A percentile compares a stretch with the other conserved stretches of the same genome.
These are phyloP conservation scores for Grigorovia transvaalensis DNA, from an alignment of 805 yeast species.

Conservation along the genomic window DNA sequence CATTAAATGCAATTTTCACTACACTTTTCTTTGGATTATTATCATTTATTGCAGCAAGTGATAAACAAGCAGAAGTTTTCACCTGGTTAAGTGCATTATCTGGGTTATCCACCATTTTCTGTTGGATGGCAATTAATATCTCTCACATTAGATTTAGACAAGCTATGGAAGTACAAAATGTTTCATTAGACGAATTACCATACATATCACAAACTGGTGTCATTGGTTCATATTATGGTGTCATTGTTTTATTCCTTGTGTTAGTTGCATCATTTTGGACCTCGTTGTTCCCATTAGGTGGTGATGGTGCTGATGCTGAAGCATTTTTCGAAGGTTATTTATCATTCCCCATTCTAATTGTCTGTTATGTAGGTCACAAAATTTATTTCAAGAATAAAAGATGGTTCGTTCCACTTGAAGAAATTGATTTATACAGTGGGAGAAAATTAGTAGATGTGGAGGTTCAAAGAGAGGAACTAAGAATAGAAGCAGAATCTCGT, in stretches of 20 bases:
- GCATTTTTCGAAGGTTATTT: constrained; percentile 57
- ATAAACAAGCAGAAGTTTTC: constrained; percentile 39
- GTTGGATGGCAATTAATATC: constrained; percentile 44
- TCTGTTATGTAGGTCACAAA: constrained; percentile 51
- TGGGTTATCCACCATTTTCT: constrained; percentile 42
- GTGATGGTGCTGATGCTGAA: constrained; percentile 38
- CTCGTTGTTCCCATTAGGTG: constrained; percentile 59
- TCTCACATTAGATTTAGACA: constrained; percentile 44
- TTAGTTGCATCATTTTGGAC: constrained; percentile 70
- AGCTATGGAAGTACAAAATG: constrained; percentile 46
- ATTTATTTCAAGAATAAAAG: constrained; percentile 33
- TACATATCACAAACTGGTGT: constrained; percentile 56
- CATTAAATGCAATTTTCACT: constrained; percentile 52
- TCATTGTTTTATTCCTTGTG: constrained; percentile 42
- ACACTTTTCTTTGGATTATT: constrained; percentile 47
- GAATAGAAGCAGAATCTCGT: constrained; percentile 28
- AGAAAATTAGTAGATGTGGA: constrained; percentile 45
- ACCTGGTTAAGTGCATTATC: constrained; percentile 46
- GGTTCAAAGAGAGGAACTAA: constrained; percentile 37
- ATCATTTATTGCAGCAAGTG: constrained; percentile 43
- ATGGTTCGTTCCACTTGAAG: constrained; percentile 32
- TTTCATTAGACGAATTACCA: constrained; percentile 50
- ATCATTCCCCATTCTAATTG: constrained; percentile 54
- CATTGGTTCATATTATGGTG: constrained; percentile 51
- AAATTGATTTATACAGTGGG: constrained; percentile 52